phyloP scores from a whole-genome alignment of 768 basidiomycete genomes.

The Sarcomyxa edulis region DNA sequence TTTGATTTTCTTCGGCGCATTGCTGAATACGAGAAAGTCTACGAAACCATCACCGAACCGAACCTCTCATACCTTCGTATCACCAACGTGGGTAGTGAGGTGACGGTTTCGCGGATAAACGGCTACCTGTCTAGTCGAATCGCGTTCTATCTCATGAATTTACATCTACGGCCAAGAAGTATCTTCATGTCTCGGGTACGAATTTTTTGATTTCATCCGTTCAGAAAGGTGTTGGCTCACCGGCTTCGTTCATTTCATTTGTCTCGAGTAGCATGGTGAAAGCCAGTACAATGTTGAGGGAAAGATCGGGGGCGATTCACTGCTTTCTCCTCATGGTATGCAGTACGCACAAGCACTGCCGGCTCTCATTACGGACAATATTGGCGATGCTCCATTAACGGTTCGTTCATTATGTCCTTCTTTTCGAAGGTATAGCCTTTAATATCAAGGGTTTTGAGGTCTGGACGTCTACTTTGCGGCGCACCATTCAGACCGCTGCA shows the following conservation, averaged over 20 bases:
- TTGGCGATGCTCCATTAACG: constrained; percentile 84
- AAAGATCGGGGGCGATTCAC: constrained; percentile 96
- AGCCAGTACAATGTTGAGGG: constrained; percentile 96
- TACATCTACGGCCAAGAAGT: constrained; percentile 93
- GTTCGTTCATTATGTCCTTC: constrained; percentile 34
- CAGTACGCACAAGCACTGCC: constrained; percentile 86
- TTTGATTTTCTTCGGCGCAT: constrained; percentile 90
- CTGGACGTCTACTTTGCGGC: constrained; percentile 96
- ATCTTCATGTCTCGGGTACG: constrained; percentile 91
- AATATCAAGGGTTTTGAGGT: constrained; percentile 49
- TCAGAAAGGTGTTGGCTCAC: too few relatives aligned
- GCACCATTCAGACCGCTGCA: constrained; percentile 89
- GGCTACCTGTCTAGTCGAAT: constrained; percentile 96
- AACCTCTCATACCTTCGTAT: constrained; percentile 89
- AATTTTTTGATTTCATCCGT: constrained; percentile 4
- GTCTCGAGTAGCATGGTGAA: constrained; percentile 78
- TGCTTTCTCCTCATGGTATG: constrained; percentile 78
- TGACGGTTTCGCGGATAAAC: constrained; percentile 80
- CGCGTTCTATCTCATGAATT: constrained; percentile 97
- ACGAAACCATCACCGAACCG: constrained; percentile 91
- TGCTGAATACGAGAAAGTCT: constrained; percentile 88
- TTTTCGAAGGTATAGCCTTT: constrained; percentile 2
- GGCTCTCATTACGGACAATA: constrained; percentile 80
- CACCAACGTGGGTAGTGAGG: constrained; percentile 88
- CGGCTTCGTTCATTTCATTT: too few relatives aligned